Percentiles rank a stretch among this genome's conserved stretches.
These are phyloP conservation scores for Cicer yamashitae DNA, from an alignment of 306 rosid genomes.

Conservation along the genomic window DNA sequence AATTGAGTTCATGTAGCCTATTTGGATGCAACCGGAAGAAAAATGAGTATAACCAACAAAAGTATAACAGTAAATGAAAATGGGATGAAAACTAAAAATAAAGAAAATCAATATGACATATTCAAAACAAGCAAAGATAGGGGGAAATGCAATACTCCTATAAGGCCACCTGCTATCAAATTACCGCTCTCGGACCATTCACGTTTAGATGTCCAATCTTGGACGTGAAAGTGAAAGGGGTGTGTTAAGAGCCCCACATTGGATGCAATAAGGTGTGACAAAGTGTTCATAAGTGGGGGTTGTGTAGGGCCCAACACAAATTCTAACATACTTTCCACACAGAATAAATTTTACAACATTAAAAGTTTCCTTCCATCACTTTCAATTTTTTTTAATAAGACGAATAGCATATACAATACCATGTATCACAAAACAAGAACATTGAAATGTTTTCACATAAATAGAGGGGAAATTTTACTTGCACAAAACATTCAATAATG, in stretches of 20 bases:
- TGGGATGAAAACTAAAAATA: background rate
- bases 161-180: background rate
- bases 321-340: background rate
- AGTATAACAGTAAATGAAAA: background rate
- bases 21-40: too few species aligned
- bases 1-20: too few species aligned
- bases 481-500: background rate
- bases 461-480: background rate
- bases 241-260: too few species aligned
- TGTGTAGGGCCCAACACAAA: too few species aligned
- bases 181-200: too few species aligned
- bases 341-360: background rate
- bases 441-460: background rate
- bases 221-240: too few species aligned
- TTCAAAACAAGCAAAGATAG: background rate
- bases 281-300: too few species aligned
- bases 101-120: background rate
- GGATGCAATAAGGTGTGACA: too few species aligned
- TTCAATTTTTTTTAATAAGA: background rate
- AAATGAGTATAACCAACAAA: too few species aligned
- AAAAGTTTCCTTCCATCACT: background rate
- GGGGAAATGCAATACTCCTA: background rate
- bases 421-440: slow-evolving; percentile 5
- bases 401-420: slow-evolving; percentile 2
- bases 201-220: too few species aligned